phyloP scores from a whole-genome alignment of 345 rosid species.

The Pugionium dolabratum region DNA sequence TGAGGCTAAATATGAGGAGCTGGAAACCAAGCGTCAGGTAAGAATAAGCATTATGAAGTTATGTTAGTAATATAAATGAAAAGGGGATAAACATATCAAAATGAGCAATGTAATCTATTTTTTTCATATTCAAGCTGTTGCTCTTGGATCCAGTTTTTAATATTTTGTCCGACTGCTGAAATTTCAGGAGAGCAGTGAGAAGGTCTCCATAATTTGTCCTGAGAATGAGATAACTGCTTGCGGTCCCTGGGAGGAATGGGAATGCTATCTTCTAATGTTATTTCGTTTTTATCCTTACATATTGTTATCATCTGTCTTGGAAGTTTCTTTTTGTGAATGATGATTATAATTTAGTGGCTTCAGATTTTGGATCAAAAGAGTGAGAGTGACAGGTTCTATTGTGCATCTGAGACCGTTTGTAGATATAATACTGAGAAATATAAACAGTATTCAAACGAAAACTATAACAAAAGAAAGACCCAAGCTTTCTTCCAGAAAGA shows the following conservation, averaged over 20 bases:
- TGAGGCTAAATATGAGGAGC: conserved; percentile 55
- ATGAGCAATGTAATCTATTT: background rate
- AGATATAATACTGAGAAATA: conserved; percentile 8
- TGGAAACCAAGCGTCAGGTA: conserved; percentile 63
- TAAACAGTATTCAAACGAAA: conserved; percentile 8
- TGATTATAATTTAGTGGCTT: conserved; percentile 34
- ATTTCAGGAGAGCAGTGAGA: conserved; percentile 64
- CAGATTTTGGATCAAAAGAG: conserved; percentile 25
- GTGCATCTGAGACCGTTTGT: conserved; percentile 36
- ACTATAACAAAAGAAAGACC: conserved; percentile 24
- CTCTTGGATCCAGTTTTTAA: background rate
- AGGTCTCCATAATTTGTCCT: conserved; percentile 86
- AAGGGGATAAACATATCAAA: background rate
- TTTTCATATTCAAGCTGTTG: background rate
- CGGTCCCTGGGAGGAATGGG: conserved; percentile 59
- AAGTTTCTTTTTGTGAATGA: conserved; percentile 16
- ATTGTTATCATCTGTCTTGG: background rate
- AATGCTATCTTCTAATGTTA: background rate
- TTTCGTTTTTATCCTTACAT: background rate
- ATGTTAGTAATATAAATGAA: background rate
- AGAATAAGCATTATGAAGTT: background rate
- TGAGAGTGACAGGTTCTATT: conserved; percentile 38
- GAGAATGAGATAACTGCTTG: conserved; percentile 76
- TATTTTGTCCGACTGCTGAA: conserved; percentile 1
- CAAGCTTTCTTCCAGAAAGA: conserved; percentile 24